phyloP scores from a whole-genome alignment of 768 basidiomycete genomes.

The Russula earlei region DNA sequence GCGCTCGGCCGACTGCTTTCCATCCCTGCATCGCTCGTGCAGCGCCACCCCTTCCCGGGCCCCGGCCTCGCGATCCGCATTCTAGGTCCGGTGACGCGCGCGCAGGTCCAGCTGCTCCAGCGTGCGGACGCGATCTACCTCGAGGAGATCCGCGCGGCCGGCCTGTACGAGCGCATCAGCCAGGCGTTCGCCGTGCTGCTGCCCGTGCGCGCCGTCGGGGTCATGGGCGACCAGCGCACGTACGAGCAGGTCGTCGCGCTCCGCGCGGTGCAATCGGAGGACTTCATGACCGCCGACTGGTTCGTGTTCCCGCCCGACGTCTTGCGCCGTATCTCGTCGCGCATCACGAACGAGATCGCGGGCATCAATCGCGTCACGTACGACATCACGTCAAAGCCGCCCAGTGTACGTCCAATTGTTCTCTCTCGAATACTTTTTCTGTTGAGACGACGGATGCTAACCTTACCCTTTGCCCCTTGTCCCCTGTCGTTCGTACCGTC shows the following conservation, averaged over 20 bases:
- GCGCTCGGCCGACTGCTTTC: conserved; percentile 81
- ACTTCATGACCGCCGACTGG: conserved; percentile 99
- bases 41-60: conserved; percentile 97
- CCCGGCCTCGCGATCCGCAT: conserved; percentile 98
- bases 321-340: conserved; percentile 82
- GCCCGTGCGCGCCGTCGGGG: conserved; percentile 96
- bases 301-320: conserved; percentile 93
- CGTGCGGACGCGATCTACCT: conserved; percentile 94
- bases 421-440: not conserved
- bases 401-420: conserved; percentile 49
- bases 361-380: conserved; percentile 96
- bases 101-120: conserved; percentile 86
- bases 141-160: conserved; percentile 91
- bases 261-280: conserved; percentile 93
- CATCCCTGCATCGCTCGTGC: conserved; percentile 88
- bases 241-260: conserved; percentile 97
- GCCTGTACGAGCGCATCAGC: conserved; percentile 84
- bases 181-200: conserved; percentile 94
- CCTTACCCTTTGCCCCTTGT: not conserved
- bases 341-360: conserved; percentile 94
- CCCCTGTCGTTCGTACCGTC: not conserved
- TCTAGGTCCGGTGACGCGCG: conserved; percentile 87
- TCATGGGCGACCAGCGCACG: conserved; percentile 93
- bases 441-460: not conserved
- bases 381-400: conserved; percentile 96